phyloP scores from a whole-genome alignment of 306 rosid genomes.

The Sechiopsis laciniata region DNA sequence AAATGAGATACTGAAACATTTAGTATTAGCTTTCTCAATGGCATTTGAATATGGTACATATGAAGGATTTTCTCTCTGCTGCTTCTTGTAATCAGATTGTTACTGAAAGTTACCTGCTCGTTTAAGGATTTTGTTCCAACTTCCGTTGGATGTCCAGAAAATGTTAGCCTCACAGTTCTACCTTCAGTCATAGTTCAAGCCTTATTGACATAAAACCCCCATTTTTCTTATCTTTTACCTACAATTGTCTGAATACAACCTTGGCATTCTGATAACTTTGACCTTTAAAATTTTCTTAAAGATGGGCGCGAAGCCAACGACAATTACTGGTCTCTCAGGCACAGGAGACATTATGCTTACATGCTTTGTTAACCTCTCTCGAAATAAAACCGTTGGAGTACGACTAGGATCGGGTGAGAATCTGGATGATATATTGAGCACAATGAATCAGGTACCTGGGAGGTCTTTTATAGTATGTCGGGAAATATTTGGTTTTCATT shows the following conservation, averaged over 20 bases:
- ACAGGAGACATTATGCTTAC: slow-evolving; percentile 95
- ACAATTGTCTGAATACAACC: slow-evolving; percentile 8
- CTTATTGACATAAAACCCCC: neutral
- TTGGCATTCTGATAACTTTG: slow-evolving; percentile 4
- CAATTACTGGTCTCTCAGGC: slow-evolving; percentile 87
- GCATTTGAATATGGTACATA: neutral
- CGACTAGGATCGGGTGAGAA: slow-evolving; percentile 87
- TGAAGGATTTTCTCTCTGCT: too few relatives aligned
- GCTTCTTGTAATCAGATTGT: neutral
- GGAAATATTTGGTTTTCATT: neutral
- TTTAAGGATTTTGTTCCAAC: neutral
- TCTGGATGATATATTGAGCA: slow-evolving; percentile 62
- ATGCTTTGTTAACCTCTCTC: slow-evolving; percentile 82
- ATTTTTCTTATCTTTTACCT: neutral
- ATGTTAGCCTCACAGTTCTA: neutral
- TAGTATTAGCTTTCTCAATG: neutral
- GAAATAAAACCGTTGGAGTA: slow-evolving; percentile 83
- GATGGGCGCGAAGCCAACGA: slow-evolving; percentile 94
- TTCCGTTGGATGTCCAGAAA: neutral
- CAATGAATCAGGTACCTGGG: slow-evolving; percentile 74
- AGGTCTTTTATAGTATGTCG: too few relatives aligned
- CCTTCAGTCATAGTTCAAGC: neutral
- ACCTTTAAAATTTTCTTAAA: slow-evolving; percentile 31
- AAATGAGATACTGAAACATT: neutral
- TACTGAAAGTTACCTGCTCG: neutral